phyloP scores from a whole-genome alignment of 176 grass and related monocot species.

The Poa pratensis region DNA sequence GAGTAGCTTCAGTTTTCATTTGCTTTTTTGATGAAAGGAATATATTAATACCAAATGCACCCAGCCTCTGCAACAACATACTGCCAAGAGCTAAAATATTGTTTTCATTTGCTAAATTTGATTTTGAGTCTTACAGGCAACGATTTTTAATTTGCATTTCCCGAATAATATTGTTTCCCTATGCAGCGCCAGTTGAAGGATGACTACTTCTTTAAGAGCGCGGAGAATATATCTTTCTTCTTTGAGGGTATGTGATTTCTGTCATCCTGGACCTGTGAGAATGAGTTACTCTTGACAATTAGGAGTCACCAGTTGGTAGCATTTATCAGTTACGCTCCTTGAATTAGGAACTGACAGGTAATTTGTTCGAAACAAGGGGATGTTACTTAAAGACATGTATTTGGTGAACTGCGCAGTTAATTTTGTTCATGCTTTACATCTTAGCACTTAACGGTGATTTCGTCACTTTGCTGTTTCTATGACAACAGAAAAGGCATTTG shows the following conservation, averaged over 20 bases:
- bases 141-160: neutral
- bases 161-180: conserved; percentile 5
- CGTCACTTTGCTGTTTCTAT: neutral
- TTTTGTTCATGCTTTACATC: neutral
- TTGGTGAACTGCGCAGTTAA: neutral
- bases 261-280: neutral
- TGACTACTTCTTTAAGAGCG: conserved; percentile 86
- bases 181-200: conserved; percentile 79
- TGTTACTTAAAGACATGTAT: neutral
- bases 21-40: neutral
- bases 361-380: neutral
- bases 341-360: neutral
- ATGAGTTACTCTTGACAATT: conserved; percentile 12
- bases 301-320: conserved; percentile 10
- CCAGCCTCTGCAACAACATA: too few relatives aligned
- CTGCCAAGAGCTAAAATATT: too few relatives aligned
- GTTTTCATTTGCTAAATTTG: neutral
- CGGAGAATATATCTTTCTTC: conserved; percentile 96
- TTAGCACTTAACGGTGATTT: neutral
- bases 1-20: neutral
- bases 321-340: neutral
- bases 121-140: neutral
- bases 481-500: conserved; percentile 82
- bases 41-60: too few relatives aligned
- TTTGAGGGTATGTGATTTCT: conserved; percentile 73